Percentiles rank a stretch among this genome's conserved stretches.
phyloP scores from a whole-genome alignment of 495 filamentous ascomycete genomes.

The Lophiotrema nucula region DNA sequence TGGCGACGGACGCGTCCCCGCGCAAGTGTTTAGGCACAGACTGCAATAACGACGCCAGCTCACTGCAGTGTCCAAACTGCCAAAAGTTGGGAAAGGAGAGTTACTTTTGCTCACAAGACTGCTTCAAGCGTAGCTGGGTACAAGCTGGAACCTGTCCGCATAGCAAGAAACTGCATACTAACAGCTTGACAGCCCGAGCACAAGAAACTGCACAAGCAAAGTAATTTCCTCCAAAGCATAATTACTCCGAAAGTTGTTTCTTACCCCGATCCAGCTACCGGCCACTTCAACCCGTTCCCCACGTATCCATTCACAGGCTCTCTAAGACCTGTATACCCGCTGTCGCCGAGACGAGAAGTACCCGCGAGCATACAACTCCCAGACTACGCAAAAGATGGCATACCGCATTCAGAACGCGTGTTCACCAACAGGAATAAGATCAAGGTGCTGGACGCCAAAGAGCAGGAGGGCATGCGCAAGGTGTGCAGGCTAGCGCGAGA shows the following conservation, averaged over 20 bases:
- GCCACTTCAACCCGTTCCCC: slow-evolving; percentile 86
- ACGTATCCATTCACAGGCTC: slow-evolving; percentile 76
- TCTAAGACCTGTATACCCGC: slow-evolving; percentile 83
- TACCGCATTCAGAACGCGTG: slow-evolving; percentile 76
- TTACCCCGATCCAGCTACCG: slow-evolving; percentile 87
- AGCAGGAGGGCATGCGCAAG: slow-evolving; percentile 86
- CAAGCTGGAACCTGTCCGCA: slow-evolving; percentile 32
- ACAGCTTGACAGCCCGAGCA: slow-evolving; percentile 63
- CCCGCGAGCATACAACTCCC: slow-evolving; percentile 81
- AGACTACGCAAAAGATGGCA: slow-evolving; percentile 80
- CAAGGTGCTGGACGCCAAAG: slow-evolving; percentile 72
- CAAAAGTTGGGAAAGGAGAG: slow-evolving; percentile 86
- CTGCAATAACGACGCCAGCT: slow-evolving; percentile 78
- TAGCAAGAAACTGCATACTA: slow-evolving; percentile 14
- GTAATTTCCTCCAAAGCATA: slow-evolving; percentile 70
- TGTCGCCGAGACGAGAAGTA: slow-evolving; percentile 69
- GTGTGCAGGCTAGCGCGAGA: slow-evolving; percentile 87
- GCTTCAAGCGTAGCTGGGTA: slow-evolving; percentile 99
- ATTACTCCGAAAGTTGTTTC: slow-evolving; percentile 73
- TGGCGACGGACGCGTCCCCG: slow-evolving; percentile 26
- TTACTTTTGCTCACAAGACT: slow-evolving; percentile 97
- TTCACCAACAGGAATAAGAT: slow-evolving; percentile 72
- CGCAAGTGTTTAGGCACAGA: slow-evolving; percentile 77
- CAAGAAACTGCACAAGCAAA: slow-evolving; percentile 82
- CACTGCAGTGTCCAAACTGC: slow-evolving; percentile 91